Evolutionary conservation across 257 asterid genomes (phyloP), one percentile per base, ranked within the genome.

Genomic region (Solanum sejunctum): DNA sequence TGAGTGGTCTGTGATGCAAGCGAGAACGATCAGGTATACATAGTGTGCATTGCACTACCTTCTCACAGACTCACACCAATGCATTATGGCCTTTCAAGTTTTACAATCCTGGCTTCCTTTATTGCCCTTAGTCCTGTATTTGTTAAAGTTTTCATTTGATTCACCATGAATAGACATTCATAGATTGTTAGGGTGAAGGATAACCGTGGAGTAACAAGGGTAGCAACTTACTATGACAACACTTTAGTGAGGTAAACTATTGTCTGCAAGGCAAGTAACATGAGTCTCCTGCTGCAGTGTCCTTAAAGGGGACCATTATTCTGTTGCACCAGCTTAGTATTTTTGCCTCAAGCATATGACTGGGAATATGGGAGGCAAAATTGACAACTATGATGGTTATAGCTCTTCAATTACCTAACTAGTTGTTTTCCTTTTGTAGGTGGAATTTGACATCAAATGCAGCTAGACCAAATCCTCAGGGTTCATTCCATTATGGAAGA

Each of bases 391-490:
- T 26, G 64, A 51, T 26, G 5, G 15, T 51, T 16, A 51, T 5
- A 52, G 51, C 79, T 63, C 1, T 64, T 16, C 72, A 43, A 63
- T 63, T 15, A 72, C 77, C 60, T 39, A 32, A 36, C 41, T 36
- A 67, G 39, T 52, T 17, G 45, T 52, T 52, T 56, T 54, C 41
- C 45, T 85, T 32, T 45, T 82, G 83, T 57, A 90, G 93, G 85
- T 92, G 92, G 94, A 92, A 92, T 83, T 61, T 90, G 89, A 87
- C 91, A 13, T 43, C 92, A 1, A 92, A 91, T 84, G 92, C 93
- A 16, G 92, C 92, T 15, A 88, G 94, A 86, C 94, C 94, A 49
- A 92, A 92, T 88, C 93, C 94, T 66, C 94, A 92, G 84, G 94
- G 93, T 52, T 87, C 92, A 1, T 92, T 88, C 91, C 91, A 92